These are phyloP conservation scores for Ramalina intermedia DNA, from an alignment of 495 filamentous ascomycete genomes.

Conservation along the genomic window DNA sequence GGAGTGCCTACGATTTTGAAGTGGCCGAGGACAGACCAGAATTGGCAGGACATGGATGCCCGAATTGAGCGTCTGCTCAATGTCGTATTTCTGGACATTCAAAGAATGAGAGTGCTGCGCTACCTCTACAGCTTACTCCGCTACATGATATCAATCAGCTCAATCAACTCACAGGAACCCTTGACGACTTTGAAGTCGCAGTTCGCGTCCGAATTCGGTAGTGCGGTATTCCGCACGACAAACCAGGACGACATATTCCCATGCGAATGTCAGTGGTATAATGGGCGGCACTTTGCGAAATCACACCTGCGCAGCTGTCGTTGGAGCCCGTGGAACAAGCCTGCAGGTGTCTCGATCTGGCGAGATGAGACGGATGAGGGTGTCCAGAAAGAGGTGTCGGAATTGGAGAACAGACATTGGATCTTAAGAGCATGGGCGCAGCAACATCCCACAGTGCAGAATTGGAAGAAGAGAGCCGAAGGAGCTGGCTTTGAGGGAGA, in stretches of 20 bases:
- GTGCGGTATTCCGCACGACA: background rate
- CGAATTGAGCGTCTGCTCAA: slow-evolving; percentile 14
- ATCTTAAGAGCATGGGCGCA: slow-evolving; percentile 25
- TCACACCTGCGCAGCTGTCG: background rate
- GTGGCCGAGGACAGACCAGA: slow-evolving; percentile 5
- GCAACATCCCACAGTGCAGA: slow-evolving; percentile 22
- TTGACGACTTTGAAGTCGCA: slow-evolving; percentile 1
- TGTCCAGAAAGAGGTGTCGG: slow-evolving; percentile 10
- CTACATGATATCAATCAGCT: slow-evolving; percentile 1
- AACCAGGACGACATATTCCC: background rate
- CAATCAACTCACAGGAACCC: background rate
- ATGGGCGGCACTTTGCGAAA: background rate
- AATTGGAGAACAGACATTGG: slow-evolving; percentile 23
- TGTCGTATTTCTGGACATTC: slow-evolving; percentile 7
- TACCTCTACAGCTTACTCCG: slow-evolving; percentile 12
- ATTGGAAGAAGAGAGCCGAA: slow-evolving; percentile 17
- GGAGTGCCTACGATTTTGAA: background rate
- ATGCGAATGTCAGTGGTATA: slow-evolving; percentile 13
- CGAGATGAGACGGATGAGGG: background rate
- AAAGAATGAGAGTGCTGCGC: slow-evolving; percentile 1
- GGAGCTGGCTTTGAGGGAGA: slow-evolving; percentile 24
- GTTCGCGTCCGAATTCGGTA: slow-evolving; percentile 8
- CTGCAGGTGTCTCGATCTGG: background rate
- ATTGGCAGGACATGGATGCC: slow-evolving; percentile 5
- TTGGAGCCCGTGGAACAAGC: background rate